A percentile compares a stretch with the other conserved stretches of the same genome.
Evolutionary conservation across 2,329 filamentous ascomycete species (phyloP).

Genomic region (Xylaria multiplex): DNA sequence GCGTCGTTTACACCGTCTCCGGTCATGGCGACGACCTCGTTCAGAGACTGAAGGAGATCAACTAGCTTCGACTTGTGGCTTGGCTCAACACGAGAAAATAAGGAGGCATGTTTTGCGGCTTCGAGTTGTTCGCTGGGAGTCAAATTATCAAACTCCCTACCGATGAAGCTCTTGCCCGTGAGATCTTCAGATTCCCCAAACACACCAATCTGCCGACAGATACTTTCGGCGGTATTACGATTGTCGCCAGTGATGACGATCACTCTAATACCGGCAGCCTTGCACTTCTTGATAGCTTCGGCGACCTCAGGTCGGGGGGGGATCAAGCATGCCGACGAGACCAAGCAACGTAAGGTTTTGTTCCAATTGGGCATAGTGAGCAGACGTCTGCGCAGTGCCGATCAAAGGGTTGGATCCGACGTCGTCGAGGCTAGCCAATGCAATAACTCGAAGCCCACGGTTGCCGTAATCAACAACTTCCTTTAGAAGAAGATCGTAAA

Average conservation of each 20-base stretch:
- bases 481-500: slow-evolving; percentile 75
- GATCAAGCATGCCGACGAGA: slow-evolving; percentile 95
- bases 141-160: slow-evolving; percentile 91
- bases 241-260: slow-evolving; percentile 99
- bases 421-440: slow-evolving; percentile 85
- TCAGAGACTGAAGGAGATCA: slow-evolving; percentile 90
- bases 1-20: slow-evolving; percentile 99
- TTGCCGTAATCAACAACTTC: slow-evolving; percentile 93
- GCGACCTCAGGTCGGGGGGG: slow-evolving; percentile 93
- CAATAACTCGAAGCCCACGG: slow-evolving; percentile 92
- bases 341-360: slow-evolving; percentile 95
- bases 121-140: slow-evolving; percentile 81
- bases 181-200: slow-evolving; percentile 86
- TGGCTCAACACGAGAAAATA: slow-evolving; percentile 97
- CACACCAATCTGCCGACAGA: slow-evolving; percentile 96
- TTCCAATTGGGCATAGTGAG: slow-evolving; percentile 87
- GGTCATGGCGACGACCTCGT: slow-evolving; percentile 98
- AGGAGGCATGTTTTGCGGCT: slow-evolving; percentile 83
- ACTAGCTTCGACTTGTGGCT: slow-evolving; percentile 98
- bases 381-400: slow-evolving; percentile 79
- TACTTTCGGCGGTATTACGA: slow-evolving; percentile 95
- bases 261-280: slow-evolving; percentile 91
- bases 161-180: slow-evolving; percentile 91
- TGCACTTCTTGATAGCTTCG: slow-evolving; percentile 86
- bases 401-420: slow-evolving; percentile 76